Evolutionary conservation across 148 eudicot genomes (phyloP).

Genomic region (Suaeda aralocaspica): DNA sequence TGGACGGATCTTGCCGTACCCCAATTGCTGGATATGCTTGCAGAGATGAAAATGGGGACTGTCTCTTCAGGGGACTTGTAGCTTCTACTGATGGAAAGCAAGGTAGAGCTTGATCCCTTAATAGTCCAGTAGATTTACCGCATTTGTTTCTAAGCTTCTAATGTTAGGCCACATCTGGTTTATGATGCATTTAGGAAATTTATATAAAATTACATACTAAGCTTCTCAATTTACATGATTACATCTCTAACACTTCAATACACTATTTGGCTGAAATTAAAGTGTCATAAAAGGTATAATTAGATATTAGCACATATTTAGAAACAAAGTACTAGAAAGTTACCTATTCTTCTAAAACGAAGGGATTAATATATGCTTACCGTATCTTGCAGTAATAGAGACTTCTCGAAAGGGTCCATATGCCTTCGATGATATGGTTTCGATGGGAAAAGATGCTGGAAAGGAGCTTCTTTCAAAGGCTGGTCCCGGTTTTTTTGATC

Average conservation of each 20-base stretch:
- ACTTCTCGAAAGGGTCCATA: constrained; percentile 73
- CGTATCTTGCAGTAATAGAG: constrained; percentile 39
- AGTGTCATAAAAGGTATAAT: no score
- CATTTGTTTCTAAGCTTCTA: neutral
- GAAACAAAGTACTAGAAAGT: no score
- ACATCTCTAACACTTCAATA: no score
- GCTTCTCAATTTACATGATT: no score
- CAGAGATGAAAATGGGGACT: constrained; percentile 65
- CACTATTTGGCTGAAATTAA: no score
- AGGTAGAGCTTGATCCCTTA: constrained; percentile 36
- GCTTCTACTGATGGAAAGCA: constrained; percentile 86
- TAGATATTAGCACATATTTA: no score
- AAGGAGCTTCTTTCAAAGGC: constrained; percentile 76
- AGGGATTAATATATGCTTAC: constrained; percentile 4
- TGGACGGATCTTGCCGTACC: constrained; percentile 91
- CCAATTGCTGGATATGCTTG: constrained; percentile 93
- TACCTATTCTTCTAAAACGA: neutral
- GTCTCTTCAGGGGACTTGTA: constrained; percentile 75
- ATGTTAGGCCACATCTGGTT: neutral
- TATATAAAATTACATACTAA: neutral
- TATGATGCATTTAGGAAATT: neutral
- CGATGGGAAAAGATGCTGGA: constrained; percentile 90
- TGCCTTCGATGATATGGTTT: constrained; percentile 67
- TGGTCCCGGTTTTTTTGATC: constrained; percentile 81
- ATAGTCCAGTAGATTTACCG: neutral